Evolutionary conservation across 768 basidiomycete genomes (phyloP).

Genomic region (Leccinum rimulosum): DNA sequence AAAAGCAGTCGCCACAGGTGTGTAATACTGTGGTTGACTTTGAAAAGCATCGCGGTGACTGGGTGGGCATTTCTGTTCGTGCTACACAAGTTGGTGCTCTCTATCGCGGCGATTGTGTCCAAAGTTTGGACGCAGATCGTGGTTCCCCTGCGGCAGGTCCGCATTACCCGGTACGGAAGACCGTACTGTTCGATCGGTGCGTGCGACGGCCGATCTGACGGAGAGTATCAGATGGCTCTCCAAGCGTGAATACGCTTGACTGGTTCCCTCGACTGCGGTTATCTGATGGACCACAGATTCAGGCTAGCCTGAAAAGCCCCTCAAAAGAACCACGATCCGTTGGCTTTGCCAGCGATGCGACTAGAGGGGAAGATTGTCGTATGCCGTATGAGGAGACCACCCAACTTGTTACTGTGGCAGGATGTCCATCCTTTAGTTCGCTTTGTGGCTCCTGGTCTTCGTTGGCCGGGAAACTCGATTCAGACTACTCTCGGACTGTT

Average conservation of each 20-base stretch:
- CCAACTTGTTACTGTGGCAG: neutral
- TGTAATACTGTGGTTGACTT: conserved; percentile 14
- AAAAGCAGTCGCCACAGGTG: conserved; percentile 18
- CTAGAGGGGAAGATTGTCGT: neutral
- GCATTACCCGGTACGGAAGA: neutral
- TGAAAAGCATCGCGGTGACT: conserved; percentile 29
- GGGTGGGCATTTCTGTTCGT: conserved; percentile 15
- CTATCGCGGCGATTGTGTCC: conserved; percentile 22
- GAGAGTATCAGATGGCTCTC: neutral
- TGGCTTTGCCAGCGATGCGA: conserved; percentile 1
- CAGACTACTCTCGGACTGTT: conserved; percentile 35
- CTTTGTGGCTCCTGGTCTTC: conserved; percentile 25
- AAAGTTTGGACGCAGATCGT: conserved; percentile 10
- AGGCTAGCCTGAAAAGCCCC: neutral
- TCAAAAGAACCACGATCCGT: neutral
- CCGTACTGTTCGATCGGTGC: neutral
- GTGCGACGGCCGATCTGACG: too few species aligned
- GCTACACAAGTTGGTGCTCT: conserved; percentile 3
- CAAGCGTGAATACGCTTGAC: neutral
- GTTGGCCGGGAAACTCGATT: conserved; percentile 30
- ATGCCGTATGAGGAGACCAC: conserved; percentile 17
- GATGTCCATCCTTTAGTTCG: conserved; percentile 25
- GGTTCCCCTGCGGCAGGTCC: neutral
- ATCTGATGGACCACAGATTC: neutral
- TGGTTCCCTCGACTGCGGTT: neutral